Conservation (phyloP, 768 basidiomycete genomes). For the Trametes coccinea region DNA sequence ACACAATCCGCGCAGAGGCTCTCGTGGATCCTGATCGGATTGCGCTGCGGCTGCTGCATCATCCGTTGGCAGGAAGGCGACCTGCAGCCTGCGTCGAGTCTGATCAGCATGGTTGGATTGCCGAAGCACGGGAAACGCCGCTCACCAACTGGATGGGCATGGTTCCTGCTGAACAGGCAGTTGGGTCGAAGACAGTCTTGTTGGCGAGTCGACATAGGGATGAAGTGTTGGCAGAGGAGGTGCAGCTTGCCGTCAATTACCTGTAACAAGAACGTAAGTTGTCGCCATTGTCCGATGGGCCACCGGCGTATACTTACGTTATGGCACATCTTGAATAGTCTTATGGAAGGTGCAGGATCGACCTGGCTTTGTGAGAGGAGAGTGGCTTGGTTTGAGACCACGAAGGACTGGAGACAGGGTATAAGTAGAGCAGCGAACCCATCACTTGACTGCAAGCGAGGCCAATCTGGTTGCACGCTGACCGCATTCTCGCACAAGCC, state of each 20-base stretch:
- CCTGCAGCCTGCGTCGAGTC: conserved; percentile 41
- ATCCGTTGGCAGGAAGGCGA: conserved; percentile 56
- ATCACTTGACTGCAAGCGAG: conserved; percentile 31
- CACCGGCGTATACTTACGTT: conserved; percentile 50
- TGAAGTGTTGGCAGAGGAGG: conserved; percentile 69
- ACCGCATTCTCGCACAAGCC: conserved; percentile 38
- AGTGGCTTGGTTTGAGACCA: conserved; percentile 10
- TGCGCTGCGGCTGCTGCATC: conserved; percentile 68
- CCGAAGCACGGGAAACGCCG: conserved; percentile 1
- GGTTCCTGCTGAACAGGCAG: conserved; percentile 72
- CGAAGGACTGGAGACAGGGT: conserved; percentile 7
- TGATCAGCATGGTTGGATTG: not conserved
- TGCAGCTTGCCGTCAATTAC: conserved; percentile 77
- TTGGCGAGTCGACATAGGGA: conserved; percentile 65
- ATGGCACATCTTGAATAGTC: conserved; percentile 58
- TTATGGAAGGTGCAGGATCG: conserved; percentile 22
- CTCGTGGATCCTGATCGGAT: conserved; percentile 71
- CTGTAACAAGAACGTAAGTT: conserved; percentile 36
- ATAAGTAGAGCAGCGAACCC: conserved; percentile 24
- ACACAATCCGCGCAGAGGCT: conserved; percentile 42
- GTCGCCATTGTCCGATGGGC: not conserved
- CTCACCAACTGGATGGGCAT: conserved; percentile 56
- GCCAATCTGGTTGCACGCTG: conserved; percentile 38
- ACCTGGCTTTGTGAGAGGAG: conserved; percentile 24
- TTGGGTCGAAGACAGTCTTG: conserved; percentile 65